Conservation (phyloP, 768 basidiomycete species). For the Suillus subaureus region DNA sequence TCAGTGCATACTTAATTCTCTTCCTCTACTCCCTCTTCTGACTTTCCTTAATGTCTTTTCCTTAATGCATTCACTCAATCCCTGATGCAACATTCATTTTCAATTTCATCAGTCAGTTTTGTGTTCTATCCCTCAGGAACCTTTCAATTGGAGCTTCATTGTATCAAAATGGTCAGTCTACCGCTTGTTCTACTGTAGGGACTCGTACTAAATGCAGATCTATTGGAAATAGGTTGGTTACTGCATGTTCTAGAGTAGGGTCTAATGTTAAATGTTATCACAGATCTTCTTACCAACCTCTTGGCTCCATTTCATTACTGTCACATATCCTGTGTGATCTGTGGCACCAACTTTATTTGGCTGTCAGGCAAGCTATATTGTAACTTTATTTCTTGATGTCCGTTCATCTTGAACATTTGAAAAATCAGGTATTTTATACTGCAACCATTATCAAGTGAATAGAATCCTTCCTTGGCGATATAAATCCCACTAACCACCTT, state of each 20-base stretch:
- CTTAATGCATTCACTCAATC: not conserved
- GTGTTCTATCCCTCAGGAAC: not conserved
- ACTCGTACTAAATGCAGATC: not conserved
- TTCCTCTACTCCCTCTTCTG: not conserved
- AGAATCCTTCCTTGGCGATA: not conserved
- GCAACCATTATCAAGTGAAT: not conserved
- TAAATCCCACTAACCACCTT: not conserved
- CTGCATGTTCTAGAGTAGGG: not conserved
- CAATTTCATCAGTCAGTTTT: not conserved
- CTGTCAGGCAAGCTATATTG: not conserved
- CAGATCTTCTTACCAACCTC: not conserved
- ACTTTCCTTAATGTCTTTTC: not conserved
- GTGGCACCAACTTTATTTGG: not conserved
- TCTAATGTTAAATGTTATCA: not conserved
- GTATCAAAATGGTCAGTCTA: not conserved
- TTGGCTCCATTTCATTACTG: not conserved
- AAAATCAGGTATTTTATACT: not conserved
- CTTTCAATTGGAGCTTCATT: not conserved
- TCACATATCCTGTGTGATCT: not conserved
- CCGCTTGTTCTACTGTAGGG: not conserved
- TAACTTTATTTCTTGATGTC: not conserved
- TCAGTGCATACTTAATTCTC: not conserved
- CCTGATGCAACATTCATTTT: not conserved
- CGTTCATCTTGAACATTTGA: not conserved
- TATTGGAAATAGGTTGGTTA: not conserved